Evolutionary conservation across 805 yeast species (phyloP).

Genomic region (Lachancea meyersii): DNA sequence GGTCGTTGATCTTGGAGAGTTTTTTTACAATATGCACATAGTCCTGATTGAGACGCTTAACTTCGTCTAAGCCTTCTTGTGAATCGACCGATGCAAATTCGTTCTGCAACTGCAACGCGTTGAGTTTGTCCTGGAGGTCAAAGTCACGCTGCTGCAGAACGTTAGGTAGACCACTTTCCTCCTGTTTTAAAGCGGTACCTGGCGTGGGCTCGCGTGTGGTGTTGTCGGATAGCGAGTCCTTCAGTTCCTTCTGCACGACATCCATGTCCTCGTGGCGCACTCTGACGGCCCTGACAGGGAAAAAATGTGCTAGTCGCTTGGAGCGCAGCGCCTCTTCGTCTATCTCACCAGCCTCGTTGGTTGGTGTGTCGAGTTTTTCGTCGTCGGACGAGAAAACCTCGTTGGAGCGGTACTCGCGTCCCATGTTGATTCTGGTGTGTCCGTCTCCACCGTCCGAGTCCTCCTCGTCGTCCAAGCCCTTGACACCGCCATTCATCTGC

Average conservation of each 20-base stretch:
- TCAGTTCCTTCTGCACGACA: slow-evolving; percentile 29
- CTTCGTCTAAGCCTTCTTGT: slow-evolving; percentile 35
- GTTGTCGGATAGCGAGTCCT: slow-evolving; percentile 24
- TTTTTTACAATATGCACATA: slow-evolving; percentile 34
- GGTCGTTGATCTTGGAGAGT: slow-evolving; percentile 27
- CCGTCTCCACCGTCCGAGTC: slow-evolving; percentile 22
- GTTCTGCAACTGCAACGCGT: slow-evolving; percentile 22
- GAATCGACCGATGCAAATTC: slow-evolving; percentile 30
- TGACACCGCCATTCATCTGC: slow-evolving; percentile 14
- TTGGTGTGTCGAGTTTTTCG: slow-evolving; percentile 17
- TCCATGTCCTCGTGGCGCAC: slow-evolving; percentile 39
- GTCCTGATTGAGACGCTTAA: slow-evolving; percentile 34
- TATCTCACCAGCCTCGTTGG: slow-evolving; percentile 18
- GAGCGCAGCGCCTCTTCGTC: slow-evolving; percentile 27
- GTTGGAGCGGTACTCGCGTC: slow-evolving; percentile 45
- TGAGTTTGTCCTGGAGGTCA: slow-evolving; percentile 27
- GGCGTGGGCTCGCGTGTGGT: slow-evolving; percentile 29
- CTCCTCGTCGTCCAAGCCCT: slow-evolving; percentile 31
- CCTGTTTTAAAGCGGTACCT: slow-evolving; percentile 8
- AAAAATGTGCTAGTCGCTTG: slow-evolving; percentile 34
- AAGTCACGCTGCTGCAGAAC: slow-evolving; percentile 21
- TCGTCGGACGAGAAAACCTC: slow-evolving; percentile 18
- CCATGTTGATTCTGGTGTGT: slow-evolving; percentile 52
- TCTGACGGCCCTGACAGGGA: slow-evolving; percentile 68
- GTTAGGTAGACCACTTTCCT: slow-evolving; percentile 2